Evolutionary conservation across 2,329 filamentous ascomycete genomes (phyloP).

Genomic region (Alternaria ventricosa): DNA sequence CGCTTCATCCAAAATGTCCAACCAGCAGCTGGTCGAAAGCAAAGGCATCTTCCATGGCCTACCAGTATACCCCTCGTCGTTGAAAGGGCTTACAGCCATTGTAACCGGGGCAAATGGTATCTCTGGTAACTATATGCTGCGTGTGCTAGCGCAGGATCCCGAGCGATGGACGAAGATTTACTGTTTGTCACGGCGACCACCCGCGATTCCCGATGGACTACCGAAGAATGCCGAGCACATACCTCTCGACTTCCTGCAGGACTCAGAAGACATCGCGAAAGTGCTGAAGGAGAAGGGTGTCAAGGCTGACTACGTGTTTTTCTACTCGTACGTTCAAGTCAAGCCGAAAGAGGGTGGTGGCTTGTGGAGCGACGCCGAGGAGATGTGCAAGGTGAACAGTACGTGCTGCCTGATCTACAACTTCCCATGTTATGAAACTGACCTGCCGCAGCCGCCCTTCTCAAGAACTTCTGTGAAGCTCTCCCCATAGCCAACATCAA

Average conservation of each 20-base stretch:
- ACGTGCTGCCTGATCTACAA: neutral
- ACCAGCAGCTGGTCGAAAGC: conserved; percentile 32
- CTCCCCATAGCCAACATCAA: conserved; percentile 52
- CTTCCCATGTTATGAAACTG: neutral
- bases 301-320: conserved; percentile 58
- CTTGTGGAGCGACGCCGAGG: conserved; percentile 59
- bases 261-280: conserved; percentile 46
- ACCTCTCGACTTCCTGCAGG: conserved; percentile 50
- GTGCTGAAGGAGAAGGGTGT: conserved; percentile 45
- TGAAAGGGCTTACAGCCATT: conserved; percentile 58
- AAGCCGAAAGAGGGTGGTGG: conserved; percentile 53
- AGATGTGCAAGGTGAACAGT: conserved; percentile 57
- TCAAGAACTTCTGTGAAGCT: conserved; percentile 57
- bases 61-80: conserved; percentile 52
- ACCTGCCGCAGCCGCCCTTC: conserved; percentile 40
- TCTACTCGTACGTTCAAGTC: conserved; percentile 62
- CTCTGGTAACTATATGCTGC: conserved; percentile 60
- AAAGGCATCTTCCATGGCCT: conserved; percentile 59
- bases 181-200: conserved; percentile 56
- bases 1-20: conserved; percentile 20
- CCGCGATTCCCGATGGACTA: conserved; percentile 46
- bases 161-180: conserved; percentile 61
- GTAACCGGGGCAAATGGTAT: conserved; percentile 63
- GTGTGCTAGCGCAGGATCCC: conserved; percentile 55
- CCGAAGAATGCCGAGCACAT: conserved; percentile 53